Conservation (phyloP, 2,329 filamentous ascomycete species). For the Hypocrella siamensis region DNA sequence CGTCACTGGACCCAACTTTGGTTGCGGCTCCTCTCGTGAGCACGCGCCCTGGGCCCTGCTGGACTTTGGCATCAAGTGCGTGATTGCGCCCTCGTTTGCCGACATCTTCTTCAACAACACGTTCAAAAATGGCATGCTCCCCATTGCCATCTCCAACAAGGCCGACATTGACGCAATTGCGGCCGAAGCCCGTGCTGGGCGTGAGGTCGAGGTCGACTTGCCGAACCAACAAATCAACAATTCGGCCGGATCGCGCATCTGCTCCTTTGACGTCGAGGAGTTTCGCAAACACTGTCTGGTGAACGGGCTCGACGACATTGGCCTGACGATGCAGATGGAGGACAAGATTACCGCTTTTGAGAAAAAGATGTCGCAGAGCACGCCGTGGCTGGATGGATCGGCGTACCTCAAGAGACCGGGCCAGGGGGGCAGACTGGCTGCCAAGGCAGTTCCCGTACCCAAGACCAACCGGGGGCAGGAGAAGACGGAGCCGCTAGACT, state of each 20-base stretch:
- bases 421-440: slow-evolving; percentile 37
- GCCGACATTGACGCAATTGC: slow-evolving; percentile 54
- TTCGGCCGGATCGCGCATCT: slow-evolving; percentile 55
- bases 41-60: slow-evolving; percentile 95
- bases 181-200: slow-evolving; percentile 60
- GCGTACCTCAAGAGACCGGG: slow-evolving; percentile 51
- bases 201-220: slow-evolving; percentile 80
- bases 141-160: slow-evolving; percentile 58
- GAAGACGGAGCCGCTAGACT: slow-evolving; percentile 75
- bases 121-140: slow-evolving; percentile 99
- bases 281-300: slow-evolving; percentile 90
- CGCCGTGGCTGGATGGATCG: slow-evolving; percentile 81
- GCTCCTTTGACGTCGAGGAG: slow-evolving; percentile 73
- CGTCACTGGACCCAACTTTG: slow-evolving; percentile 85
- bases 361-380: slow-evolving; percentile 56
- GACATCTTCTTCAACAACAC: slow-evolving; percentile 97
- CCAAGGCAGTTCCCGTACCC: slow-evolving; percentile 54
- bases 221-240: slow-evolving; percentile 71
- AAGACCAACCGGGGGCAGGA: slow-evolving; percentile 80
- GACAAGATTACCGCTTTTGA: slow-evolving; percentile 80
- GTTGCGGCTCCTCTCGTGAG: slow-evolving; percentile 82
- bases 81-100: slow-evolving; percentile 69
- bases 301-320: slow-evolving; percentile 92
- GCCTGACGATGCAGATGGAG: slow-evolving; percentile 81
- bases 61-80: slow-evolving; percentile 88